Evolutionary conservation across 1,284 basidiomycete genomes (phyloP).

Genomic region (Laetiporus sulphureus): DNA sequence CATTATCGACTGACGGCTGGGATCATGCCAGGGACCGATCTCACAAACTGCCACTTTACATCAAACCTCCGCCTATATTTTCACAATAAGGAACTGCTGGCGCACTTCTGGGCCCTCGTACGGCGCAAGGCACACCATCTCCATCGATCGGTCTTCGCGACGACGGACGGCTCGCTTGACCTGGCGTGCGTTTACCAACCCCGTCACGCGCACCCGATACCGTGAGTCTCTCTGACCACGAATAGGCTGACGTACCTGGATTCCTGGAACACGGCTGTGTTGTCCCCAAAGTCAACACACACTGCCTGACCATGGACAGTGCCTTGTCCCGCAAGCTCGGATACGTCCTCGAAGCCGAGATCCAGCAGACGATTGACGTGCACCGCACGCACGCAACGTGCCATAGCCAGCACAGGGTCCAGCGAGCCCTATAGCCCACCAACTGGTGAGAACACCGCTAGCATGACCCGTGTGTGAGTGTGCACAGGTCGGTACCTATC

Average conservation of each 20-base stretch:
- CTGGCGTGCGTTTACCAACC: constrained; percentile 32
- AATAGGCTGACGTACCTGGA: no score
- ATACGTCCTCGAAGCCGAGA: constrained; percentile 21
- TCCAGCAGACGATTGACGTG: constrained; percentile 47
- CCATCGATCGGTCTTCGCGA: constrained; percentile 32
- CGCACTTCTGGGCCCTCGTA: constrained; percentile 65
- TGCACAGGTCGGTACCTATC: no score
- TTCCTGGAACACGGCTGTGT: constrained; percentile 40
- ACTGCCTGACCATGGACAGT: constrained; percentile 22
- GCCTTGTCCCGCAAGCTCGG: constrained; percentile 18
- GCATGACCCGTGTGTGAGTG: no score
- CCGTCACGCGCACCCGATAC: neutral
- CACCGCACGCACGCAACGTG: constrained; percentile 36
- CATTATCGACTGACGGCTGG: no score
- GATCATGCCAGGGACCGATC: no score
- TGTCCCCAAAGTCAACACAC: constrained; percentile 29
- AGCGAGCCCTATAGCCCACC: constrained; percentile 39
- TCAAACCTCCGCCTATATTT: no score
- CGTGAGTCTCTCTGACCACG: no score
- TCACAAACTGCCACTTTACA: no score
- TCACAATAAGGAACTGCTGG: constrained; percentile 64
- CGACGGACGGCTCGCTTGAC: constrained; percentile 35
- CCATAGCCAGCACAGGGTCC: constrained; percentile 24
- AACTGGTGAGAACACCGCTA: no score
- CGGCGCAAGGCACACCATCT: constrained; percentile 33